These are phyloP conservation scores for Eremochloa ophiuroides DNA, from an alignment of 176 grass and related monocot genomes.

Conservation along the genomic window DNA sequence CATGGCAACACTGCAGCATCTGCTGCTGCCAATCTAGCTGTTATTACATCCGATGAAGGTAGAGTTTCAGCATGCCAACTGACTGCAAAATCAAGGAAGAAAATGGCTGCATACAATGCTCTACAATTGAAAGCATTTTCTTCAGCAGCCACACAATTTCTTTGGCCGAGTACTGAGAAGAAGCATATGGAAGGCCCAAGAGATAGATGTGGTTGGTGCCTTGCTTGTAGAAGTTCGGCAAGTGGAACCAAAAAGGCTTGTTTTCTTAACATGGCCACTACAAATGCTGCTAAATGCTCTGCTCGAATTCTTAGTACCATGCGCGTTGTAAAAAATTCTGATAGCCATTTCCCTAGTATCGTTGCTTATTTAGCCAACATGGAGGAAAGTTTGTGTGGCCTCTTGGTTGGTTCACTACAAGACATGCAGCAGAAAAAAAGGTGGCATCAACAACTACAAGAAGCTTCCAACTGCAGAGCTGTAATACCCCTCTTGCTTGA, in stretches of 20 bases:
- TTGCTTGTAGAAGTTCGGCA: constrained; percentile 77
- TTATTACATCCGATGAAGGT: constrained; percentile 84
- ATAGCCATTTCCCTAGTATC: constrained; percentile 67
- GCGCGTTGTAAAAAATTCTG: constrained; percentile 51
- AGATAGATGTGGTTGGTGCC: constrained; percentile 98
- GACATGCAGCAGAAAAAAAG: constrained; percentile 52
- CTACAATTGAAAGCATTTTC: constrained; percentile 96
- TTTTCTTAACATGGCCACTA: constrained; percentile 78
- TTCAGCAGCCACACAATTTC: constrained; percentile 63
- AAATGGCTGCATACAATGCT: constrained; percentile 34
- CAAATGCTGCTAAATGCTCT: constrained; percentile 70
- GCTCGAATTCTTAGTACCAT: constrained; percentile 55
- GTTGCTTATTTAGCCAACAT: constrained; percentile 79
- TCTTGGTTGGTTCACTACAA: constrained; percentile 62
- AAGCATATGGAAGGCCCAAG: constrained; percentile 82
- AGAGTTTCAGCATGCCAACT: constrained; percentile 49
- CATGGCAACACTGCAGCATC: constrained; percentile 87
- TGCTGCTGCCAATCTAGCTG: constrained; percentile 74
- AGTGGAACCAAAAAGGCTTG: constrained; percentile 75
- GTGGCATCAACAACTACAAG: constrained; percentile 64
- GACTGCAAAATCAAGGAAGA: constrained; percentile 59
- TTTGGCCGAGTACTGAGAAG: constrained; percentile 84
- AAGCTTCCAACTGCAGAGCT: constrained; percentile 69
- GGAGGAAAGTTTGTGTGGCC: constrained; percentile 84
- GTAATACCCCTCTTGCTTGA: constrained; percentile 83